These are phyloP conservation scores for Fraxinus velutina DNA, from an alignment of 305 asterid species.

Conservation along the genomic window DNA sequence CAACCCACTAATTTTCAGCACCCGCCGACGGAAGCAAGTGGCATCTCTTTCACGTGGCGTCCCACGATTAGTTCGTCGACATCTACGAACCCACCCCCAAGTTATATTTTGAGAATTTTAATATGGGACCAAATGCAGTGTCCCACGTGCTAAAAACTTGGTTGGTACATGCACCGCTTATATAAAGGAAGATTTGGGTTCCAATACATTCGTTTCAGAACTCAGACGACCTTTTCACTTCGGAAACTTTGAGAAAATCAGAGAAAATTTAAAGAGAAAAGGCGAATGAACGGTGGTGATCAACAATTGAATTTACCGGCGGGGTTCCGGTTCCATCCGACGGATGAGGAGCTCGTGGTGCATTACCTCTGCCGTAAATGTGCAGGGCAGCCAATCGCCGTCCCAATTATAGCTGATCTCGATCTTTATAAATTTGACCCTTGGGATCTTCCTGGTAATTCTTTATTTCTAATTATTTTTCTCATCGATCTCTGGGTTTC, in stretches of 20 bases:
- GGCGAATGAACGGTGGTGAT: slow-evolving; percentile 17
- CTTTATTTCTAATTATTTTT: background rate
- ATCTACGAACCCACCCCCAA: background rate
- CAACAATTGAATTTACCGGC: slow-evolving; percentile 34
- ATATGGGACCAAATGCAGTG: background rate
- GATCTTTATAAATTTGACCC: slow-evolving; percentile 55
- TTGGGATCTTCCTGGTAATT: slow-evolving; percentile 53
- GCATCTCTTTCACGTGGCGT: background rate
- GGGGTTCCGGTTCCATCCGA: slow-evolving; percentile 53
- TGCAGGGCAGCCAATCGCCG: slow-evolving; percentile 30
- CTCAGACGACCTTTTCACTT: background rate
- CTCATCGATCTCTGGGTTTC: background rate
- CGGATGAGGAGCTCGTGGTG: slow-evolving; percentile 48
- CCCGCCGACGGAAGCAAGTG: background rate
- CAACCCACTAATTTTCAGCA: background rate
- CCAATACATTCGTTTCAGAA: background rate
- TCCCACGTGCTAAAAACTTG: background rate
- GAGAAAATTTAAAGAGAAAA: background rate
- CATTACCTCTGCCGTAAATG: slow-evolving; percentile 46
- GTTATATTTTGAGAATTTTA: background rate
- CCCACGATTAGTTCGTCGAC: background rate
- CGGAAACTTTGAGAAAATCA: background rate
- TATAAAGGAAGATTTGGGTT: background rate
- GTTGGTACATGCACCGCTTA: background rate
- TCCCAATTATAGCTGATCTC: slow-evolving; percentile 44